A percentile compares a stretch with the other conserved stretches of the same genome.
Evolutionary conservation across 176 grass and related monocot species (phyloP).

Genomic region (Elaeis guineensis): DNA sequence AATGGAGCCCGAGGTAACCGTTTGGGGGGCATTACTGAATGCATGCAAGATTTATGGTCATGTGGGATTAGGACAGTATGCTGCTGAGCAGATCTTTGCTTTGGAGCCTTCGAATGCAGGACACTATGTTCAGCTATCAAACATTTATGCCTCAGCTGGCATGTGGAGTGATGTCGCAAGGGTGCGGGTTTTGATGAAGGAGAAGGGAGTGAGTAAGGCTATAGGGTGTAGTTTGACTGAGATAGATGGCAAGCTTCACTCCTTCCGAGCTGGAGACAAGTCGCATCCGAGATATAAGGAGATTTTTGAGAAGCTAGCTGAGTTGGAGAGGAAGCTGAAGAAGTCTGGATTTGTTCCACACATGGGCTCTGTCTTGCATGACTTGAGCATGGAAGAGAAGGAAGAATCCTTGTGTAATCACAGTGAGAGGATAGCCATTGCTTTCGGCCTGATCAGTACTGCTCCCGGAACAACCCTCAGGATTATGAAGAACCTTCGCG

Average conservation of each 20-base stretch:
- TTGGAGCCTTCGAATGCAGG: conserved; percentile 46
- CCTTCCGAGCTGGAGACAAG: conserved; percentile 8
- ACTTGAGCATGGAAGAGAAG: conserved; percentile 19
- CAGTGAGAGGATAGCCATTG: conserved; percentile 20
- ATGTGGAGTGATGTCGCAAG: conserved; percentile 67
- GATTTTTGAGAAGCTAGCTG: conserved; percentile 6
- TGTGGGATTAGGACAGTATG: conserved; percentile 38
- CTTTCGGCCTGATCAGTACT: conserved; percentile 16
- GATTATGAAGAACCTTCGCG: conserved; percentile 20
- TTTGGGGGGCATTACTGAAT: conserved; percentile 67
- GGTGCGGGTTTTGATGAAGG: conserved; percentile 48
- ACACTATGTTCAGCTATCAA: conserved; percentile 75
- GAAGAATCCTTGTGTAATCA: conserved; percentile 21
- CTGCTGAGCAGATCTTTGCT: conserved; percentile 47
- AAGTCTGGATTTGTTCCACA: conserved; percentile 21
- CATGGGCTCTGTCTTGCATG: conserved; percentile 9
- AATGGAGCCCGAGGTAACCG: conserved; percentile 43
- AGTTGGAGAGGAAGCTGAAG: conserved; percentile 27
- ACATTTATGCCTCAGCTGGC: conserved; percentile 52
- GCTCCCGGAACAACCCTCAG: conserved; percentile 13
- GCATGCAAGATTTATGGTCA: conserved; percentile 51
- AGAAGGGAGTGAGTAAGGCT: conserved; percentile 46
- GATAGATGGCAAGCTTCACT: conserved; percentile 37
- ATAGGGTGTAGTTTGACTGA: conserved; percentile 45
- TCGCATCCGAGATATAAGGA: conserved; percentile 11